Conservation (phyloP, 805 yeast species). For the Candida pseudoglaebosa region DNA sequence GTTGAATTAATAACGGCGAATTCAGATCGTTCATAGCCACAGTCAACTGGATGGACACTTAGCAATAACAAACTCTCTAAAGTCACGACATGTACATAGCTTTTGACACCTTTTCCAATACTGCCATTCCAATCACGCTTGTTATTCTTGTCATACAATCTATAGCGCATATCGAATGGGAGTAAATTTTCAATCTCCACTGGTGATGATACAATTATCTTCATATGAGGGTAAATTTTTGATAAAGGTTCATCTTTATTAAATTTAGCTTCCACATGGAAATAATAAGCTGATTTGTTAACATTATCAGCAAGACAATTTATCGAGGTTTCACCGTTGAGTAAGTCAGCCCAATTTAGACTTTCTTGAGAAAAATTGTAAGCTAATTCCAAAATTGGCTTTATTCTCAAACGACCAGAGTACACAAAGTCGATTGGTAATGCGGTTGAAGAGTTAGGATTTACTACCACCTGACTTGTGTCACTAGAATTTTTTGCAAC, state of each 20-base stretch:
- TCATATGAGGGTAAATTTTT: slow-evolving; percentile 79
- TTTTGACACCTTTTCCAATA: slow-evolving; percentile 60
- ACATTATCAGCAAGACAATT: slow-evolving; percentile 50
- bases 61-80: slow-evolving; percentile 66
- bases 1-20: slow-evolving; percentile 72
- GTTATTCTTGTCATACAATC: slow-evolving; percentile 71
- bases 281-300: slow-evolving; percentile 51
- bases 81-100: slow-evolving; percentile 77
- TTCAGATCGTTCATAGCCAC: slow-evolving; percentile 62
- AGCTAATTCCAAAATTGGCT: slow-evolving; percentile 54
- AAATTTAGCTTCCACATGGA: slow-evolving; percentile 68
- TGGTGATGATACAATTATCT: slow-evolving; percentile 75
- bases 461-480: slow-evolving; percentile 32
- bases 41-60: slow-evolving; percentile 60
- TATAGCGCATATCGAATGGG: slow-evolving; percentile 75
- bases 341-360: slow-evolving; percentile 62
- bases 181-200: slow-evolving; percentile 77
- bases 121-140: slow-evolving; percentile 62
- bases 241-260: slow-evolving; percentile 68
- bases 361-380: slow-evolving; percentile 67
- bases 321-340: slow-evolving; percentile 48
- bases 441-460: slow-evolving; percentile 56
- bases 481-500: slow-evolving; percentile 34
- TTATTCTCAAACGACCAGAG: slow-evolving; percentile 50
- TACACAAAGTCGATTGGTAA: slow-evolving; percentile 73